Conservation (phyloP, 2,329 filamentous ascomycete species). For the Beauveria asiatica region DNA sequence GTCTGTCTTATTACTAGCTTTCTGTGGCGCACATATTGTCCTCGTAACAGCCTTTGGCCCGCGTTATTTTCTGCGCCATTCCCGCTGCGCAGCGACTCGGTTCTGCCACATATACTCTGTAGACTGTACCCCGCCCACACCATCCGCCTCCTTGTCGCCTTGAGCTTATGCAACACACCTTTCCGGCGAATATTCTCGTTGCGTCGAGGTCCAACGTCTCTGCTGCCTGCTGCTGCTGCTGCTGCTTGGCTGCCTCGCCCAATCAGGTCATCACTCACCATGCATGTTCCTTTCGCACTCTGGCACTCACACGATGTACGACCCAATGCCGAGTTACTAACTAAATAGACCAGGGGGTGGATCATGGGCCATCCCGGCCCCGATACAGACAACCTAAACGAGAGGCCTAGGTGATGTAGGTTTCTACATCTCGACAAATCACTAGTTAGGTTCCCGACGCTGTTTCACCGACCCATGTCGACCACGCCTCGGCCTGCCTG, state of each 20-base stretch:
- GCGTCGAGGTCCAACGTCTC: background rate
- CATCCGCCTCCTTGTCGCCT: background rate
- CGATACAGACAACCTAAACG: background rate
- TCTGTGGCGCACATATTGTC: background rate
- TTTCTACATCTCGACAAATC: too few relatives aligned
- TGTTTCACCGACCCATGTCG: background rate
- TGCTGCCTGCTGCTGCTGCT: background rate
- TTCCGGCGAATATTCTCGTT: background rate
- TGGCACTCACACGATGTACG: background rate
- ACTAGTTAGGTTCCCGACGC: background rate
- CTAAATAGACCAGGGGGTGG: background rate
- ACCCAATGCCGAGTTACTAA: background rate
- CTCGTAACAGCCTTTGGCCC: background rate
- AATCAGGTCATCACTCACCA: background rate
- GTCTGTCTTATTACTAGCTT: background rate
- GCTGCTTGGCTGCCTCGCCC: background rate
- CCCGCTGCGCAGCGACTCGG: background rate
- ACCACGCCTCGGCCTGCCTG: background rate
- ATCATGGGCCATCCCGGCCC: background rate
- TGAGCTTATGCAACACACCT: background rate
- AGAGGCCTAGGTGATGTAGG: too few relatives aligned
- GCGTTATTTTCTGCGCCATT: background rate
- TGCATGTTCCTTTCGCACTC: background rate
- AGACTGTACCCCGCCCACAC: conserved; percentile 7
- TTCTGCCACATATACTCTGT: conserved; percentile 4